Conservation (phyloP, 2,329 filamentous ascomycete genomes). For the Aspergillus japonicus region DNA sequence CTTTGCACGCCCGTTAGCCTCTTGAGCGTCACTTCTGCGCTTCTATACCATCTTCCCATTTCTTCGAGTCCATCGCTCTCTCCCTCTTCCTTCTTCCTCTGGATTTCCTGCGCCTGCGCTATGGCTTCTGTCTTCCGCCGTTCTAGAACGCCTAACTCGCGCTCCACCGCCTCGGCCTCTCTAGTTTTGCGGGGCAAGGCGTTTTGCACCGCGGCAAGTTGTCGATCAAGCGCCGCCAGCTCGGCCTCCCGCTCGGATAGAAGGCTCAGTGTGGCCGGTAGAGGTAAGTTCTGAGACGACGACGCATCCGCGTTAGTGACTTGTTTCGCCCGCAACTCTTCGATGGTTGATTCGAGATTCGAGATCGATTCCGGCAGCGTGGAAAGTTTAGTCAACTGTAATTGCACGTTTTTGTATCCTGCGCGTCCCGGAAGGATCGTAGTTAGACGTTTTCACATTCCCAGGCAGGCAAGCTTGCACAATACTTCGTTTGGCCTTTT, state of each 20-base stretch:
- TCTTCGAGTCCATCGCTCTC: conserved; percentile 49
- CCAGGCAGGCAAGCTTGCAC: not conserved
- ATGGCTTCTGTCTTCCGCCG: conserved; percentile 46
- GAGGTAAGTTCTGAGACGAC: conserved; percentile 40
- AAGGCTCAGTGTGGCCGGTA: conserved; percentile 42
- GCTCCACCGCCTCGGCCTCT: conserved; percentile 46
- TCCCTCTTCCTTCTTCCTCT: conserved; percentile 44
- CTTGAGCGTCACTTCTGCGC: conserved; percentile 42
- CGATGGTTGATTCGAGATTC: conserved; percentile 52
- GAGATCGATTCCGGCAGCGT: conserved; percentile 54
- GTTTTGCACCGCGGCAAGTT: conserved; percentile 46
- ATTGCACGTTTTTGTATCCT: conserved; percentile 56
- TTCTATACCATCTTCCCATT: conserved; percentile 47
- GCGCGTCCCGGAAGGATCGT: not conserved
- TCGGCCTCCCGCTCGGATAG: conserved; percentile 42
- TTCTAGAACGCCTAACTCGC: conserved; percentile 44
- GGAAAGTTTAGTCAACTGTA: conserved; percentile 53
- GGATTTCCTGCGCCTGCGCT: conserved; percentile 49
- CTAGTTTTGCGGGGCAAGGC: conserved; percentile 44
- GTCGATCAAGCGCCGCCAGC: conserved; percentile 42
- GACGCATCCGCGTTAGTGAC: conserved; percentile 59
- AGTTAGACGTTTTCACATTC: not conserved
- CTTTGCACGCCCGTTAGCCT: conserved; percentile 36
- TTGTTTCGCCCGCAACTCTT: conserved; percentile 54
- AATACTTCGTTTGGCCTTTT: not conserved